Conservation (phyloP, 352 stramenopile species). For the Globisporangium cystogenes region DNA sequence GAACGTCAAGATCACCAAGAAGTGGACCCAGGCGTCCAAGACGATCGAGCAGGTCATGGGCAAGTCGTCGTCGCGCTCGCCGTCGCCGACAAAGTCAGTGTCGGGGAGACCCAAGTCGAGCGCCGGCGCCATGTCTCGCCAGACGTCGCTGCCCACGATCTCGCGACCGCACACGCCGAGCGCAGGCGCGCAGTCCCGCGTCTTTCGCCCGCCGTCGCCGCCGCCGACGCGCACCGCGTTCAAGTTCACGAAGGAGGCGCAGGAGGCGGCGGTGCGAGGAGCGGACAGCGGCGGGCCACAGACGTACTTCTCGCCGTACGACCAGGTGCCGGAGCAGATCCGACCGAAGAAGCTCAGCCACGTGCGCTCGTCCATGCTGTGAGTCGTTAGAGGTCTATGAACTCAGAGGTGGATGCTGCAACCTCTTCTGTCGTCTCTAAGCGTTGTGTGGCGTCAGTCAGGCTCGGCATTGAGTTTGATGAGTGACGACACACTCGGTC, state of each 20-base stretch:
- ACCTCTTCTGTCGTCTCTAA: no score
- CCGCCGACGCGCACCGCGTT: constrained; percentile 64
- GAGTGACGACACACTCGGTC: no score
- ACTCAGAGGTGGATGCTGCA: no score
- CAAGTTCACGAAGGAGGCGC: constrained; percentile 65
- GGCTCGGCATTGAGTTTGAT: no score
- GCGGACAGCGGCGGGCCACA: constrained; percentile 24
- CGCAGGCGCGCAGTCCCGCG: constrained; percentile 32
- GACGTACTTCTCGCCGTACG: constrained; percentile 68
- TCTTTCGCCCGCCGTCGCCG: constrained; percentile 52
- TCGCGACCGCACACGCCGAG: constrained; percentile 16
- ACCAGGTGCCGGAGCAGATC: constrained; percentile 39
- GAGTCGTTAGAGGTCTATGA: no score
- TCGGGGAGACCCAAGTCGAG: constrained; percentile 49
- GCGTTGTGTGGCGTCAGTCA: no score
- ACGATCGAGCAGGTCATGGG: constrained; percentile 71
- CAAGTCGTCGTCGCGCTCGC: constrained; percentile 28
- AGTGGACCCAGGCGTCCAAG: constrained; percentile 75
- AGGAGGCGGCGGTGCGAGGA: constrained; percentile 27
- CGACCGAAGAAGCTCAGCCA: constrained; percentile 45
- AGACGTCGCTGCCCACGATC: constrained; percentile 42
- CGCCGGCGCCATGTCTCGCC: constrained; percentile 25
- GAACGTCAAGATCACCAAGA: constrained; percentile 86
- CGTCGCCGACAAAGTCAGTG: constrained; percentile 28
- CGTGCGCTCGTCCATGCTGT: constrained; percentile 12